Conservation (phyloP, 805 yeast species). For the Blastobotrys chiropterorum region DNA sequence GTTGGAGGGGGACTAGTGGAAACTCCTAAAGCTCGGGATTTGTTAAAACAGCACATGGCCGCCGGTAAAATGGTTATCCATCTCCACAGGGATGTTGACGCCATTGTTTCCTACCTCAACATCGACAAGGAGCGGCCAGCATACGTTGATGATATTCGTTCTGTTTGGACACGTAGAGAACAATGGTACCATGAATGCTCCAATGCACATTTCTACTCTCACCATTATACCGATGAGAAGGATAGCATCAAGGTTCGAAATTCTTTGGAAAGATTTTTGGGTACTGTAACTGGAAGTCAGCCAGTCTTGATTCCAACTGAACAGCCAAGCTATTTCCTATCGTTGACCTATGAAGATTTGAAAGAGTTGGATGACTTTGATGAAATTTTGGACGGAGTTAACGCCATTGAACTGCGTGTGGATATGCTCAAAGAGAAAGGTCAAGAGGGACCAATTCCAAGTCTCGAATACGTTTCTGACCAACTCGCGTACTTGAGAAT, state of each 20-base stretch:
- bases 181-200: constrained; percentile 74
- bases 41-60: constrained; percentile 48
- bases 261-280: constrained; percentile 53
- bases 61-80: constrained; percentile 80
- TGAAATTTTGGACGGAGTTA: constrained; percentile 58
- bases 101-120: constrained; percentile 68
- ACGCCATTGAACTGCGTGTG: constrained; percentile 79
- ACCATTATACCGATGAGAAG: constrained; percentile 52
- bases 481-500: constrained; percentile 68
- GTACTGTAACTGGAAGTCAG: constrained; percentile 53
- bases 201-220: constrained; percentile 68
- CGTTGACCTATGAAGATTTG: constrained; percentile 64
- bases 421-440: constrained; percentile 53
- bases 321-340: constrained; percentile 55
- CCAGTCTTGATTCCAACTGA: constrained; percentile 34
- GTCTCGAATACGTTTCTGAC: constrained; percentile 51
- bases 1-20: constrained; percentile 98
- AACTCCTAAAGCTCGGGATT: constrained; percentile 54
- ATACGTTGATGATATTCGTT: constrained; percentile 67
- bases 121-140: constrained; percentile 85
- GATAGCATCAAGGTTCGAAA: constrained; percentile 53
- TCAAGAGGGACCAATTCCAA: constrained; percentile 22
- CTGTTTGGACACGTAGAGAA: constrained; percentile 82
- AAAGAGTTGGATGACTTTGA: constrained; percentile 42
- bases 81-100: constrained; percentile 78